Base-by-base conservation (phyloP, 2,329 filamentous ascomycete genomes). In the Cadophora malorum region DNA sequence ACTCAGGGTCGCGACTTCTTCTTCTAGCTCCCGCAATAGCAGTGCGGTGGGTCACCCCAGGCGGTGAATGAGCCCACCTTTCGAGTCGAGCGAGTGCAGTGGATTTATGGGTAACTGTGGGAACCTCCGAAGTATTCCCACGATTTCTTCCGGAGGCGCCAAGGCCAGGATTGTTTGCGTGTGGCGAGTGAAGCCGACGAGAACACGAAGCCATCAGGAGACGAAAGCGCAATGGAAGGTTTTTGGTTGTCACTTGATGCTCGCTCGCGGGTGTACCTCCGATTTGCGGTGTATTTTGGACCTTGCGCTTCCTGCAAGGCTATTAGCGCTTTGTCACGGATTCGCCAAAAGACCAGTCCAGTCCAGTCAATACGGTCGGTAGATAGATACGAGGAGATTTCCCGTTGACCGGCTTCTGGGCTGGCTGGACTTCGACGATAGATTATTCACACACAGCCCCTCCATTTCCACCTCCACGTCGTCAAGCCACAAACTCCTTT, bases 171-270 rank as follows among this genome's bases (percentile, higher is more conserved):
- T 45, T 45, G 41, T 45, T 19, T 45, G 41, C 19, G 14, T 45
- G 14, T 33, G 25, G 21, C 53, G 21, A 49, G 19, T 19, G n/a
- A 21, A n/a, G 45, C 45, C 45, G 45, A 49, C 45, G n/a, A 49
- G 19, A 49, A 49, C 4, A 49, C 45, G n/a, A 49, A 28, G 31
- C 35, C 47, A 60, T 63, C 65, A 67, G 59, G 65, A 63, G 59
- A 62, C 64, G 12, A 41, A 9, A 25, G 45, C 45, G 45, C 45
- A 21, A n/a, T 21, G 45, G n/a, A 49, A 49, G 45, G 21, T 49
- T 49, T 61, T 45, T 56, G 35, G 19, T 38, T 47, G 59, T 67
- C 65, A 67, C 65, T 67, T 63, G 65, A 67, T 66, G 56, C 45
- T 35, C 38, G 56, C 45, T 35, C 38, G 25, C 45, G 38, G 61